Evolutionary conservation across 2,329 filamentous ascomycete genomes (phyloP), one percentile per base, ranked within the genome.

Genomic region (Hymenoscyphus fructigenus): DNA sequence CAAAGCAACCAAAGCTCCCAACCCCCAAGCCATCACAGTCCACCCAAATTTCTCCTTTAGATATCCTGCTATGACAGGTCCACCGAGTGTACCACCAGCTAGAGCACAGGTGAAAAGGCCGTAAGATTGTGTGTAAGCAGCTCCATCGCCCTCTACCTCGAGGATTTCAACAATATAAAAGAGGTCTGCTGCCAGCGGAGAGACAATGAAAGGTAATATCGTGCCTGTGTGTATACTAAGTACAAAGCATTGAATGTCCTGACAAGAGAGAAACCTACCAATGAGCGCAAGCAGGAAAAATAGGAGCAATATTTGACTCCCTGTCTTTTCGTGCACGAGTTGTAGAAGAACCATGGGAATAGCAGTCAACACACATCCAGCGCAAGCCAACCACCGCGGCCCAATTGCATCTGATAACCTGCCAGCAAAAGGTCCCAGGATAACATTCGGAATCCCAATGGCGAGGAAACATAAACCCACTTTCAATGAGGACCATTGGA

Each of bases 101-200:
- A 80, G 85, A 0, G 82, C 81, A 60, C 80, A 76, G 58, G 85
- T 86, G 60, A 83, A 83, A 3, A 86, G 68, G 0, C 81, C 81
- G 72, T 85, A 86, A 0, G 84, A 84, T 66, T 87, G 80, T 7
- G 85, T 85, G 73, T 85, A 83, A 0, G 84, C 56, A 9, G 57
- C 57, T n/a, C n/a, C 57, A 17, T 64, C 56, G 15, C 34, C 60
- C 7, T 32, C 50, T 38, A 29, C 61, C 15, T 59, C 62, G 28
- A 50, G 59, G 17, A 15, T 63, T 23, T 65, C 60, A 5, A 67
- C 32, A 12, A 65, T 57, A 36, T 53, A 53, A 15, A 61, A 67
- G 2, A 63, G 28, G 20, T 67, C 62, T 23, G 56, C 59, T n/a
- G 65, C 62, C 7, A 67, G 59, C 23, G 62, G 65, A 5, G 59